A percentile compares a stretch with the other conserved stretches of the same genome.
phyloP scores from a whole-genome alignment of 768 basidiomycete species.

The Trametes punicea region DNA sequence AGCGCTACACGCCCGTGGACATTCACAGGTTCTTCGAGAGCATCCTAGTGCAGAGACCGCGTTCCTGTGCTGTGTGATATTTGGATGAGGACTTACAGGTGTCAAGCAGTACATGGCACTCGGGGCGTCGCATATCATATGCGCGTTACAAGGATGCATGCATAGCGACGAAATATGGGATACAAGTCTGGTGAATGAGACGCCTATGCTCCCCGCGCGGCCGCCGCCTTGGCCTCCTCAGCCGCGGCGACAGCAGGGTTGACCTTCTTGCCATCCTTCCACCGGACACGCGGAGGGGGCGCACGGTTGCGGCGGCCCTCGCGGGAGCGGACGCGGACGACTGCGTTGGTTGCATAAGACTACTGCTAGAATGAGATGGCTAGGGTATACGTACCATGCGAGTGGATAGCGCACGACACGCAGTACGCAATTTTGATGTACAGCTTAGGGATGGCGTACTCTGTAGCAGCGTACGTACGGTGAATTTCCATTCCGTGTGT shows the following conservation, averaged over 20 bases:
- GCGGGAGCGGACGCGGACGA: slow-evolving; percentile 96
- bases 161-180: slow-evolving; percentile 22
- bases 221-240: slow-evolving; percentile 73
- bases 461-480: slow-evolving; percentile 37
- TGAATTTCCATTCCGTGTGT: not conserved
- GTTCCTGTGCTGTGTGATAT: not conserved
- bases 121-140: not conserved
- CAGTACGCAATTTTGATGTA: slow-evolving; percentile 99
- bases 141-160: slow-evolving; percentile 17
- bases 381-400: slow-evolving; percentile 69
- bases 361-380: not conserved
- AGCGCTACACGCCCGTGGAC: no score
- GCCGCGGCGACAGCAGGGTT: slow-evolving; percentile 94
- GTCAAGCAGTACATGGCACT: slow-evolving; percentile 8
- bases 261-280: slow-evolving; percentile 95
- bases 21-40: not conserved
- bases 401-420: slow-evolving; percentile 98
- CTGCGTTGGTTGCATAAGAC: slow-evolving; percentile 37
- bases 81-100: not conserved
- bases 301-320: slow-evolving; percentile 97
- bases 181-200: slow-evolving; percentile 17
- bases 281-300: slow-evolving; percentile 91
- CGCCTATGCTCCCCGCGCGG: slow-evolving; percentile 50
- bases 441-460: slow-evolving; percentile 94
- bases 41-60: not conserved